Evolutionary conservation across 768 basidiomycete genomes (phyloP).

Genomic region (Epithele typhae): DNA sequence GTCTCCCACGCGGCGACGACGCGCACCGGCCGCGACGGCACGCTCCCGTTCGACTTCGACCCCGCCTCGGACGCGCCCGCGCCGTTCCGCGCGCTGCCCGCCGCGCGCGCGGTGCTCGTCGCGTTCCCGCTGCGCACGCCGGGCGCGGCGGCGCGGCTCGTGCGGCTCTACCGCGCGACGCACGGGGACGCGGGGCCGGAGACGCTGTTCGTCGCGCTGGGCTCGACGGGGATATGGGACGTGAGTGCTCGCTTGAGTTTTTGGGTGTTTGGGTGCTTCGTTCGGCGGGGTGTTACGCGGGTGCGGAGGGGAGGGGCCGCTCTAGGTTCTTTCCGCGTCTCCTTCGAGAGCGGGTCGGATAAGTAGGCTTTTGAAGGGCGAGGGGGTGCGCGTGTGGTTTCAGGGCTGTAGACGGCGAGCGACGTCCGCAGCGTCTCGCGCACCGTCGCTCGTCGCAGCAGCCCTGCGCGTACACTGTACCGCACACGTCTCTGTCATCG

Average conservation of each 20-base stretch:
- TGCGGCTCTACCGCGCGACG: slow-evolving; percentile 40
- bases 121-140: slow-evolving; percentile 47
- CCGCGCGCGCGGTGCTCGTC: slow-evolving; percentile 51
- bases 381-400: no score
- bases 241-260: slow-evolving; percentile 30
- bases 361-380: no score
- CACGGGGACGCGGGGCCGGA: slow-evolving; percentile 20
- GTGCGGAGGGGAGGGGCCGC: no score
- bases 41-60: slow-evolving; percentile 55
- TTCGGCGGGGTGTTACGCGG: no score
- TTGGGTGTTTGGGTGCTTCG: no score
- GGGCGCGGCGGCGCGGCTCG: slow-evolving; percentile 45
- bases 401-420: neutral
- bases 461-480: no score
- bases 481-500: no score
- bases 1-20: slow-evolving; percentile 49
- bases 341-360: no score
- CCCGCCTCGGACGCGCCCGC: slow-evolving; percentile 38
- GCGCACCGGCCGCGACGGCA: slow-evolving; percentile 44
- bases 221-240: slow-evolving; percentile 59
- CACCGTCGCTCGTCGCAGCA: neutral
- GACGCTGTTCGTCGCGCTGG: slow-evolving; percentile 53
- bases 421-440: neutral
- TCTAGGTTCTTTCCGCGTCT: no score
- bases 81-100: slow-evolving; percentile 44